These are phyloP conservation scores for Ophiostoma sp. DNA, from an alignment of 2,329 filamentous ascomycete genomes.

Conservation along the genomic window DNA sequence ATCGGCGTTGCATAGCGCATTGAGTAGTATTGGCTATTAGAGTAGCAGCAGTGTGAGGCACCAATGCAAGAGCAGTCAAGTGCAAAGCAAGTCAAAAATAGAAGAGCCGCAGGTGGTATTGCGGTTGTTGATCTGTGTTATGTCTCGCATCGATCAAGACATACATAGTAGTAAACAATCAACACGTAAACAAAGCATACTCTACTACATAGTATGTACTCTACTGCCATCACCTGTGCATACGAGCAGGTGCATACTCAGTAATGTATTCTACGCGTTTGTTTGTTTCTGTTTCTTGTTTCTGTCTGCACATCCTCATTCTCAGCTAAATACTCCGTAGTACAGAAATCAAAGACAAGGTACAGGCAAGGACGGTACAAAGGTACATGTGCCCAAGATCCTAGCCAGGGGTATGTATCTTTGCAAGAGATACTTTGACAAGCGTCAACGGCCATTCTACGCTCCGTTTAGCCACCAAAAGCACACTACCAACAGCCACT, in stretches of 20 bases:
- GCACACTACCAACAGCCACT: background rate
- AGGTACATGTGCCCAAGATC: background rate
- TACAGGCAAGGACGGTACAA: background rate
- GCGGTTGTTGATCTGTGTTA: background rate
- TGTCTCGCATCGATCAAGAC: background rate
- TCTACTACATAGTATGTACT: too few relatives aligned
- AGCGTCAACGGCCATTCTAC: background rate
- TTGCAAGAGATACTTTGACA: background rate
- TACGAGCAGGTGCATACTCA: too few relatives aligned
- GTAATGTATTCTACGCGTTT: background rate
- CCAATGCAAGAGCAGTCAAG: too few relatives aligned
- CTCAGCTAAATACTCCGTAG: too few relatives aligned
- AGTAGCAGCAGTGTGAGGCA: background rate
- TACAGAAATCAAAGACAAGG: background rate
- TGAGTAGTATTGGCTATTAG: background rate
- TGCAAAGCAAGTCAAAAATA: background rate
- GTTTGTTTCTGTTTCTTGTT: background rate
- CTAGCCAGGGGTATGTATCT: conserved; percentile 12
- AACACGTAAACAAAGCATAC: too few relatives aligned
- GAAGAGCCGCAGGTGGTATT: background rate
- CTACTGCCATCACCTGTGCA: too few relatives aligned
- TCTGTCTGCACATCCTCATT: background rate
- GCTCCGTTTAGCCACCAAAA: background rate
- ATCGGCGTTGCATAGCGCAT: background rate
- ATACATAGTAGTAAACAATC: too few relatives aligned